Conservation (phyloP, 176 grass and related monocot species). For the Lolium rigidum region DNA sequence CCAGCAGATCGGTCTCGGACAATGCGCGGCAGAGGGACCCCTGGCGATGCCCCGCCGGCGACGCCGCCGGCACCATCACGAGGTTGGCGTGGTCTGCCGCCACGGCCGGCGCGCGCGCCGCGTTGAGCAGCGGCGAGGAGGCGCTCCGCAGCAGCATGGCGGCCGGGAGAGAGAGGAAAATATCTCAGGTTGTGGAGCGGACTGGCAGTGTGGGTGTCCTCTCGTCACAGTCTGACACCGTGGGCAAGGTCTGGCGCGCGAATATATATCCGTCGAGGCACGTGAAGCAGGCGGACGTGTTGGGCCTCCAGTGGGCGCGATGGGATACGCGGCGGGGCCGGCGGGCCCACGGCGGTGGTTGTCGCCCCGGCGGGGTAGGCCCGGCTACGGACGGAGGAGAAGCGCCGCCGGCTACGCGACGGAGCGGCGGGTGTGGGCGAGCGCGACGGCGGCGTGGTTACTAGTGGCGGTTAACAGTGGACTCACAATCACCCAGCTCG, state of each 20-base stretch:
- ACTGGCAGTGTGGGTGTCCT: background rate
- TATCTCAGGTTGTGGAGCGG: background rate
- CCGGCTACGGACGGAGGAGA: conserved; percentile 40
- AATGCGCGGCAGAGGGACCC: conserved; percentile 43
- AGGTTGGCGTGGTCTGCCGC: conserved; percentile 33
- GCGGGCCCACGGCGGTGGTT: conserved; percentile 2
- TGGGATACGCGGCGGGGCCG: background rate
- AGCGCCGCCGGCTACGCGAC: conserved; percentile 28
- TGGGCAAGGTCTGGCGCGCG: background rate
- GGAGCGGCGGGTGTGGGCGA: background rate
- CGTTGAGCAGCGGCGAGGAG: conserved; percentile 55
- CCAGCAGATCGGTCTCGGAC: conserved; percentile 49
- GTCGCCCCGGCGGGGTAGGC: background rate
- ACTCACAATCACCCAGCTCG: background rate
- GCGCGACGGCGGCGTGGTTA: conserved; percentile 16
- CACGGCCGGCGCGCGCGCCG: background rate
- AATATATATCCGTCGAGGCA: conserved; percentile 25
- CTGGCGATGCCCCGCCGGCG: background rate
- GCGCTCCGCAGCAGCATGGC: conserved; percentile 59
- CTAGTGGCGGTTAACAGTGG: background rate
- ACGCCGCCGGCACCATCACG: background rate
- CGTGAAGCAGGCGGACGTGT: background rate
- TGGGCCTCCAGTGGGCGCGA: background rate
- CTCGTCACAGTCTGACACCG: conserved; percentile 31
- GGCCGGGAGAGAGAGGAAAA: background rate